Evolutionary conservation across 1,284 basidiomycete species (phyloP), one percentile per base, ranked within the genome.

Genomic region (Phlebopus sp.): DNA sequence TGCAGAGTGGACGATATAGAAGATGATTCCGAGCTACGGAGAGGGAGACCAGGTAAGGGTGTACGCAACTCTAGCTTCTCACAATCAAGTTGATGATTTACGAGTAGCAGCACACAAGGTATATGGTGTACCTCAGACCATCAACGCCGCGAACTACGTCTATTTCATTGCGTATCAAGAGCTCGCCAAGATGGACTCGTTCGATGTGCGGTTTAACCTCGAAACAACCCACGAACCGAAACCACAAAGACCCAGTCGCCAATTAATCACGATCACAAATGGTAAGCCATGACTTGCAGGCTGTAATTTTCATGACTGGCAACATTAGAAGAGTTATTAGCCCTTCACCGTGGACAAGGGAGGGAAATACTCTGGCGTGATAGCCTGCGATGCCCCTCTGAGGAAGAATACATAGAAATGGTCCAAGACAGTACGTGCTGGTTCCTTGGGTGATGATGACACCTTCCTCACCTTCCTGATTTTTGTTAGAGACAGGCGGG

Each of bases 81-180:
- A 29, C 37, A 14, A 21, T 15, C 21, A 31, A 27, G 39, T 2
- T 1, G 31, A 14, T 37, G 6, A n/a, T 14, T 36, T 23, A 18
- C 18, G 23, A 29, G 4, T 42, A 81, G 94, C 87, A 8, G 81
- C 89, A 0, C 90, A 92, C 67, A 85, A 82, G 68, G 84, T 91
- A 51, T 92, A 86, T 59, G 89, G 89, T 8, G 70, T 90, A 1
- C 86, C 90, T 0, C 87, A 90, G 59, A 90, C 88, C 0, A 88
- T 92, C 69, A 92, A 92, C 59, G 79, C 84, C 5, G 88, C 88
- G 8, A 92, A 91, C 66, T 91, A 92, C 58, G 91, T 93, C 41
- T 98, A 97, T 67, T 98, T 97, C 64, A 79, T 90, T 27, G 92
- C 89, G 1, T 92, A 87, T 65, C 78, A 88, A 56, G 86, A 91